Percentiles rank a stretch among this genome's conserved stretches.
Conservation (phyloP, 2,329 filamentous ascomycete species). For the Saccharata proteae region DNA sequence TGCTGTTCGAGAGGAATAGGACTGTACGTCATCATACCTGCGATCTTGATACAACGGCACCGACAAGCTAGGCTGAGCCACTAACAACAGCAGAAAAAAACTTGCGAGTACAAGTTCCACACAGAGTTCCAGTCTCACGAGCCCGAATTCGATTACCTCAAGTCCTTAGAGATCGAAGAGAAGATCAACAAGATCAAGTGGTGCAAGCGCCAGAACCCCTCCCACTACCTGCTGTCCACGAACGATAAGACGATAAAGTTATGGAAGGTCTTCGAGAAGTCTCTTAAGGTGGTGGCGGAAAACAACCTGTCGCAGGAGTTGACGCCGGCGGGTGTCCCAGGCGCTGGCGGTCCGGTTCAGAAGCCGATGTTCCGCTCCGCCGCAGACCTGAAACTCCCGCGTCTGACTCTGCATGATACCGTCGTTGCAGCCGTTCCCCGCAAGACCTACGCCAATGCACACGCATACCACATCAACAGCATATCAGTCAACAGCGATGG, state of each 20-base stretch:
- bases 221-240: conserved; percentile 93
- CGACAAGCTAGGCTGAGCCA: conserved; percentile 1
- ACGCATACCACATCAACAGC: conserved; percentile 99
- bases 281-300: conserved; percentile 94
- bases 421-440: conserved; percentile 93
- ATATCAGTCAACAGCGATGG: conserved; percentile 99
- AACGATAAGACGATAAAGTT: conserved; percentile 99
- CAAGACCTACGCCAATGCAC: conserved; percentile 93
- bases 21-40: conserved; percentile 50
- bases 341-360: conserved; percentile 67
- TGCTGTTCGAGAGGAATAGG: conserved; percentile 87
- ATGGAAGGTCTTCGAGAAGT: conserved; percentile 99
- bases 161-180: conserved; percentile 98
- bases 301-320: conserved; percentile 95
- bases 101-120: conserved; percentile 99
- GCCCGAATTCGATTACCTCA: conserved; percentile 97
- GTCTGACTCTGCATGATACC: conserved; percentile 95
- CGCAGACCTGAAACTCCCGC: conserved; percentile 79
- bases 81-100: conserved; percentile 68
- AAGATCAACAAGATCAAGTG: conserved; percentile 99
- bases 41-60: conserved; percentile 4
- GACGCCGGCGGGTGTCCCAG: conserved; percentile 60
- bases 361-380: conserved; percentile 69
- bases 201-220: conserved; percentile 96
- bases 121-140: conserved; percentile 99